These are phyloP conservation scores for Termitomyces titanicus DNA, from an alignment of 768 basidiomycete genomes.

Conservation along the genomic window DNA sequence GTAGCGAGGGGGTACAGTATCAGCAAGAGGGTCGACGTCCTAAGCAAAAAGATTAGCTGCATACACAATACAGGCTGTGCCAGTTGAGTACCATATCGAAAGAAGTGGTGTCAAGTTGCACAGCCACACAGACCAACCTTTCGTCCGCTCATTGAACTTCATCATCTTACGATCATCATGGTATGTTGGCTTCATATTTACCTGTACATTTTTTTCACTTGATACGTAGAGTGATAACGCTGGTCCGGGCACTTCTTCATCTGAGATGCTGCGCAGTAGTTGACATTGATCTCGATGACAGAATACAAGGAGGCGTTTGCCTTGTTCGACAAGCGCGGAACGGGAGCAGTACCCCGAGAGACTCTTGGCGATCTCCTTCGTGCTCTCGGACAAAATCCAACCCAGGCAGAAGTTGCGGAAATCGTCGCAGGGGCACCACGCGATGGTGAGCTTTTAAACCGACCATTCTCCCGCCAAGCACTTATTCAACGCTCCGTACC, in stretches of 20 bases:
- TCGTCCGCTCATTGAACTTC: neutral
- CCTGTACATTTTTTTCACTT: neutral
- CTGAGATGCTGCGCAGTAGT: neutral
- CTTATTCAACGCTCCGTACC: neutral
- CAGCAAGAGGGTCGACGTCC: constrained; percentile 55
- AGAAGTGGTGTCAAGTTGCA: constrained; percentile 2
- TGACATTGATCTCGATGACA: constrained; percentile 25
- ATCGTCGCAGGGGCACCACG: constrained; percentile 69
- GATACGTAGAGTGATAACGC: constrained; percentile 35
- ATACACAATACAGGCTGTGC: neutral
- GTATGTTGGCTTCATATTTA: constrained; percentile 15
- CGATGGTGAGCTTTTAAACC: constrained; percentile 50
- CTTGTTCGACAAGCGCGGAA: constrained; percentile 96
- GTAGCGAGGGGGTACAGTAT: constrained; percentile 54
- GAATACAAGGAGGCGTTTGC: constrained; percentile 98
- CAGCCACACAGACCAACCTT: constrained; percentile 13
- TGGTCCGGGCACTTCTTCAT: constrained; percentile 19
- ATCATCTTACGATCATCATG: constrained; percentile 23
- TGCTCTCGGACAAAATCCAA: constrained; percentile 98
- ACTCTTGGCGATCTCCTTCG: constrained; percentile 90
- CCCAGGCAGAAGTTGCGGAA: constrained; percentile 92
- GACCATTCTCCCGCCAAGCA: neutral
- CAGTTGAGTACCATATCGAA: constrained; percentile 12
- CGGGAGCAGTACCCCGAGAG: constrained; percentile 83
- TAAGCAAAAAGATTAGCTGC: constrained; percentile 15